These are phyloP conservation scores for Boletus huronensis DNA, from an alignment of 768 basidiomycete genomes.

Conservation along the genomic window DNA sequence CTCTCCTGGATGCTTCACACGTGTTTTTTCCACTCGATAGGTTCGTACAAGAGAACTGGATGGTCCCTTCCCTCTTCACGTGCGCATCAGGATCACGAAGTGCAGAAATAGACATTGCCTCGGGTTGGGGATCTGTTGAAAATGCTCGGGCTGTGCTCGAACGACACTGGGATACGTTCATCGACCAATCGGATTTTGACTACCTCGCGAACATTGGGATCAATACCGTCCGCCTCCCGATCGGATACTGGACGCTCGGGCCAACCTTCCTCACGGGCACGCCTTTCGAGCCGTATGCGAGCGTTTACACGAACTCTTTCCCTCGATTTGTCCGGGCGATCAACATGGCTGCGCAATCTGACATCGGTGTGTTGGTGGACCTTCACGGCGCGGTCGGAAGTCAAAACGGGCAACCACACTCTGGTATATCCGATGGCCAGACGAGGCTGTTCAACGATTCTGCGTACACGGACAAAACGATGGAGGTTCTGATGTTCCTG, in stretches of 20 bases:
- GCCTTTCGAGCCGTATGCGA: conserved; percentile 38
- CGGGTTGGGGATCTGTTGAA: conserved; percentile 40
- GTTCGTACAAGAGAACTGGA: conserved; percentile 76
- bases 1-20: neutral
- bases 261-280: conserved; percentile 33
- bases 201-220: conserved; percentile 57
- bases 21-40: conserved; percentile 26
- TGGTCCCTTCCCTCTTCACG: conserved; percentile 62
- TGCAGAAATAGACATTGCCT: conserved; percentile 66
- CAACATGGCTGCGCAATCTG: conserved; percentile 36
- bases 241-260: conserved; percentile 47
- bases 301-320: conserved; percentile 43
- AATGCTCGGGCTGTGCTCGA: conserved; percentile 55
- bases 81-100: conserved; percentile 50
- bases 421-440: conserved; percentile 38
- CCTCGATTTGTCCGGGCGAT: conserved; percentile 39
- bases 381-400: conserved; percentile 53
- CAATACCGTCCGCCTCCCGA: conserved; percentile 63
- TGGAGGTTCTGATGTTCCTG: conserved; percentile 39
- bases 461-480: conserved; percentile 37
- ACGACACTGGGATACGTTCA: conserved; percentile 72
- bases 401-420: conserved; percentile 38
- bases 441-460: conserved; percentile 37
- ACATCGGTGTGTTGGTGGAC: conserved; percentile 51
- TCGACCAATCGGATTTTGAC: conserved; percentile 59